Evolutionary conservation across 208 protist species (phyloP), one percentile per base, ranked within the genome.

Genomic region (Trypanosoma boissoni): DNA sequence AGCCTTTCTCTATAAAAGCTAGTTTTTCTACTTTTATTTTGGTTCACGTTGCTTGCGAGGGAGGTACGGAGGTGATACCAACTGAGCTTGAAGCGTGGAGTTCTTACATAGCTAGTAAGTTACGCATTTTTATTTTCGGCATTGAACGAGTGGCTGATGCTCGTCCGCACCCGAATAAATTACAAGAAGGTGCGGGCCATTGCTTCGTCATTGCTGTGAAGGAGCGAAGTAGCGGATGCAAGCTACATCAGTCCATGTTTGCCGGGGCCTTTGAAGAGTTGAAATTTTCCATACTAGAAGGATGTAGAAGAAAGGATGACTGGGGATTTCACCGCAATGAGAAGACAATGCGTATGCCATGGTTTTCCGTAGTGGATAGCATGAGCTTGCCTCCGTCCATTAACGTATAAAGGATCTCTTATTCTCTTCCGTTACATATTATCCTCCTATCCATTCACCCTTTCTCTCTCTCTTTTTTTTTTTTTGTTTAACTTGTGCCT

Each of bases 111-210:
- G 70, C 77, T 50, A 92, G 84, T 67, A 81, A 83, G 43, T 28
- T 95, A 52, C 83, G 88, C 16, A 60, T 91, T 10, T 59, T 95
- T 26, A 64, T 95, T 44, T 92, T 88, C 67, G 65, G 64, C 4
- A 45, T 95, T 2, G 88, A 95, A 71, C 71, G 76, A 28, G 24
- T 81, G 37, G 57, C 75, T 16, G 80, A 93, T 39, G 79, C 80
- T 26, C 77, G 86, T 48, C 78, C 86, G 10, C 72, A 79, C 44
- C 77, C 82, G 4, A 52, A 51, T 18, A 69, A 70, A 53, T 8
- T 80, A 24, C 23, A 51, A 46, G 28, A 52, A 48, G 53, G 16
- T 59, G 37, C 34, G 29, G 28, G 21, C 39, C 27, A 36, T 51
- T 60, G 23, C 46, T 68, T 67, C 61, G 14, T 56, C 31, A 58